Percentiles rank a stretch among this genome's conserved stretches.
Evolutionary conservation across 106 monocot genomes (phyloP).

Genomic region (Acorus calamus): DNA sequence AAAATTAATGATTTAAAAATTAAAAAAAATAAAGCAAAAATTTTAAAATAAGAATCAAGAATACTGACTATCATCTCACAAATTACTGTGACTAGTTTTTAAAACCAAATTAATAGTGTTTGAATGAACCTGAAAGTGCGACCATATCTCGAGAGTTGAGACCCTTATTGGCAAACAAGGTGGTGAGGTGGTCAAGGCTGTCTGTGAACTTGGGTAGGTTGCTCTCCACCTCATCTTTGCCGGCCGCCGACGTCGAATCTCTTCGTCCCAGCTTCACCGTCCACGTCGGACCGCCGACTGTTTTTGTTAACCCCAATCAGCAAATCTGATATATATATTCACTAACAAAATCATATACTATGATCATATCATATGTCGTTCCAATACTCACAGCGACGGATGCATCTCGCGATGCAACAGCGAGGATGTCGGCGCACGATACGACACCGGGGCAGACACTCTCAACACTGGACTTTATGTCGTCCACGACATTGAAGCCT

Average conservation of each 20-base stretch:
- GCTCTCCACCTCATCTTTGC: slow-evolving; percentile 3
- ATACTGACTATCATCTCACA: too few relatives aligned
- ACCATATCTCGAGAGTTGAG: neutral
- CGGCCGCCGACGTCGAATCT: slow-evolving; percentile 17
- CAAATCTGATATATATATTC: neutral
- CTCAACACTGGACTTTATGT: neutral
- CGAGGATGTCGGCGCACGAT: neutral
- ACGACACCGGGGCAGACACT: too few relatives aligned
- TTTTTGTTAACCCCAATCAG: slow-evolving; percentile 6
- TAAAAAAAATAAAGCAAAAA: too few relatives aligned
- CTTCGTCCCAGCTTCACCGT: slow-evolving; percentile 19
- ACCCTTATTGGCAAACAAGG: neutral
- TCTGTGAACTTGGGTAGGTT: neutral
- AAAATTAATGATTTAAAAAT: too few relatives aligned
- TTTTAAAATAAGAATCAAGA: too few relatives aligned
- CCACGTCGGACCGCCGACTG: slow-evolving; percentile 26
- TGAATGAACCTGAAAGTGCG: neutral
- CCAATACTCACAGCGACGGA: neutral
- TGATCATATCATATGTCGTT: neutral
- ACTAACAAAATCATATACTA: neutral
- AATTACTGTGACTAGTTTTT: too few relatives aligned
- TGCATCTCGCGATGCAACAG: slow-evolving; percentile 2
- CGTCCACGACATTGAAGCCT: slow-evolving; percentile 6
- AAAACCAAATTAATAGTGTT: too few relatives aligned
- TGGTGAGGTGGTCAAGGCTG: neutral